A percentile compares a stretch with the other conserved stretches of the same genome.
These are phyloP conservation scores for Kluyveromyces aestuarii DNA, from an alignment of 805 yeast genomes.

Conservation along the genomic window DNA sequence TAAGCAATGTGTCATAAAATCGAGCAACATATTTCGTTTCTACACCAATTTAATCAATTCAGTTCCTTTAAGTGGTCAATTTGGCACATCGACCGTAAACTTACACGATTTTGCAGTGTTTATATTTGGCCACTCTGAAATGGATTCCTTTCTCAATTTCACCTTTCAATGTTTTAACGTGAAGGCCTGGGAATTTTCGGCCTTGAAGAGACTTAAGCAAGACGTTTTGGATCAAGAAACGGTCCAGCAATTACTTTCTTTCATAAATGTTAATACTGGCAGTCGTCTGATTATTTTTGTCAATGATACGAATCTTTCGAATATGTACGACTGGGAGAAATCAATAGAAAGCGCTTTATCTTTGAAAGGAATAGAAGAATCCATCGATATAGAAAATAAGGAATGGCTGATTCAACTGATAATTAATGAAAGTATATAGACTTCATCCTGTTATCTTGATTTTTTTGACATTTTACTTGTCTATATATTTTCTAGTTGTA, in stretches of 20 bases:
- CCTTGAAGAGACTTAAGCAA: not conserved
- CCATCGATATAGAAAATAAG: conserved; percentile 17
- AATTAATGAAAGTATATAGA: conserved; percentile 17
- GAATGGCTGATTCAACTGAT: conserved; percentile 28
- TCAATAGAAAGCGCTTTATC: not conserved
- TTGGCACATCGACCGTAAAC: conserved; percentile 11
- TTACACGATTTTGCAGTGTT: conserved; percentile 30
- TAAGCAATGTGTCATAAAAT: conserved; percentile 30
- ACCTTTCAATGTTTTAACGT: conserved; percentile 19
- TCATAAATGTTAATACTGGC: not conserved
- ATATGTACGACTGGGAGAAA: not conserved
- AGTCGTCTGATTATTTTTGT: conserved; percentile 13
- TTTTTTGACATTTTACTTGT: not conserved
- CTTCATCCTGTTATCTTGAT: not conserved
- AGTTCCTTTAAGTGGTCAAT: conserved; percentile 31
- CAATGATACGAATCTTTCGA: conserved; percentile 8
- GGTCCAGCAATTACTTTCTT: not conserved
- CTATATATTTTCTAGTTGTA: not conserved
- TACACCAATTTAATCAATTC: conserved; percentile 30
- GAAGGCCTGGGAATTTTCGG: not conserved
- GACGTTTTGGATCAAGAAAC: not conserved
- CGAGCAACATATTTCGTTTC: conserved; percentile 41
- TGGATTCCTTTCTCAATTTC: conserved; percentile 21
- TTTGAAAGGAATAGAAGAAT: not conserved
- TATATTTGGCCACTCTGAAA: conserved; percentile 24